Conservation (phyloP, 352 stramenopile species). For the Globisporangium spiculum region DNA sequence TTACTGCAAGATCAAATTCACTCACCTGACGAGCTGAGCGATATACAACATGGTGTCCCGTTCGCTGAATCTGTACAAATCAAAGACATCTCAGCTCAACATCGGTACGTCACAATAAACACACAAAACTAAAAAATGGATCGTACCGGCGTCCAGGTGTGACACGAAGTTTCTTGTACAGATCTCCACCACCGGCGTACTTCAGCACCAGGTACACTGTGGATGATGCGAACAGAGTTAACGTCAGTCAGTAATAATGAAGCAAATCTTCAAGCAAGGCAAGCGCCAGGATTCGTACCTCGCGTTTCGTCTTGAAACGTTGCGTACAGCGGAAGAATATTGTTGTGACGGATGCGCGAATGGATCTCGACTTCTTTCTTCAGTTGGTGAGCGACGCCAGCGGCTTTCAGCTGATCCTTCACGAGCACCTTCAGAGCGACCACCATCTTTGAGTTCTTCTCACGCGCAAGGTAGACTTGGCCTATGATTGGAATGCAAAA, state of each 20-base stretch:
- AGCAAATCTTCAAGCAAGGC: neutral
- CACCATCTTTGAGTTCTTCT: slow-evolving; percentile 75
- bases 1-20: neutral
- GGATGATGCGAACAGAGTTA: neutral
- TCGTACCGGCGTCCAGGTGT: slow-evolving; percentile 44
- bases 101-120: neutral
- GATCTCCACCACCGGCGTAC: slow-evolving; percentile 78
- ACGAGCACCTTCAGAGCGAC: slow-evolving; percentile 90
- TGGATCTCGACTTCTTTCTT: slow-evolving; percentile 92
- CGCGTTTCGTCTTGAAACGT: slow-evolving; percentile 79
- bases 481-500: slow-evolving; percentile 16
- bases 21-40: slow-evolving; percentile 65
- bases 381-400: slow-evolving; percentile 75
- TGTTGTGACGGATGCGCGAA: slow-evolving; percentile 81
- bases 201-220: slow-evolving; percentile 88
- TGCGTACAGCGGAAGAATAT: slow-evolving; percentile 86
- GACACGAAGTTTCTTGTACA: slow-evolving; percentile 74
- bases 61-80: slow-evolving; percentile 45
- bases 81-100: neutral
- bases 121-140: neutral
- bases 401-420: slow-evolving; percentile 77
- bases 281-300: slow-evolving; percentile 23
- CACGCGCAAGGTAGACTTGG: slow-evolving; percentile 84
- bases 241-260: neutral
- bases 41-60: slow-evolving; percentile 65